phyloP scores from a whole-genome alignment of 1,284 basidiomycete genomes.

The Farysia itapuensis region DNA sequence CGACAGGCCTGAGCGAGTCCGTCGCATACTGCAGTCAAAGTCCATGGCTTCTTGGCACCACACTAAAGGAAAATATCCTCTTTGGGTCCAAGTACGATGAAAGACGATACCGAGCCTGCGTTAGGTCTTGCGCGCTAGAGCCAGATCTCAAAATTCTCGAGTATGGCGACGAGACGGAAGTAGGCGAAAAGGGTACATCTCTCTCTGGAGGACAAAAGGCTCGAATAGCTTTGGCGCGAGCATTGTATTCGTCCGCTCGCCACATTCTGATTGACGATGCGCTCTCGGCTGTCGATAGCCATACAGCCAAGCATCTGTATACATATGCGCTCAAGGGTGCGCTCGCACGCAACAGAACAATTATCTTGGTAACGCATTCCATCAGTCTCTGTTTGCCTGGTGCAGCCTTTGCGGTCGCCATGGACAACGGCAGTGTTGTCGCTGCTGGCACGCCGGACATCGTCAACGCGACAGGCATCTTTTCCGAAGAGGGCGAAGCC shows the following conservation, averaged over 20 bases:
- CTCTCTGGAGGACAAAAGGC: conserved; percentile 92
- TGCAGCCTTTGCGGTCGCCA: conserved; percentile 70
- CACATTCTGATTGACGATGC: conserved; percentile 87
- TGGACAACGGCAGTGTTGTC: conserved; percentile 74
- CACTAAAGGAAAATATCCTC: conserved; percentile 89
- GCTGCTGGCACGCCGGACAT: conserved; percentile 69
- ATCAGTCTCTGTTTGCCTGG: conserved; percentile 74
- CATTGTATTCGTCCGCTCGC: conserved; percentile 87
- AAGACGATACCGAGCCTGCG: conserved; percentile 74
- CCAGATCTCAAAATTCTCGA: conserved; percentile 86
- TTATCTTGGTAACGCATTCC: conserved; percentile 84
- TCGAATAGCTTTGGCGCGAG: conserved; percentile 72
- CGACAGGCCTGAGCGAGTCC: conserved; percentile 70
- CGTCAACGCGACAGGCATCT: conserved; percentile 37
- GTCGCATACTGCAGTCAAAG: conserved; percentile 93
- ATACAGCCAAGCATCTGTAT: conserved; percentile 76
- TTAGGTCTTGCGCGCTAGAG: conserved; percentile 78
- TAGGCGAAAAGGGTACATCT: conserved; percentile 74
- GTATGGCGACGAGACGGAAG: conserved; percentile 89
- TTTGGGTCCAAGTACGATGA: conserved; percentile 82
- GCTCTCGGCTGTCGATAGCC: conserved; percentile 83
- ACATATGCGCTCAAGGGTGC: conserved; percentile 70
- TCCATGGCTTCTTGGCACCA: conserved; percentile 87
- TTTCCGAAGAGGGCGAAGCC: conserved; percentile 37
- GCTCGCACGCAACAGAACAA: conserved; percentile 69